These are phyloP conservation scores for Trichoderma brevicompactum DNA, from an alignment of 2,329 filamentous ascomycete genomes.

Conservation along the genomic window DNA sequence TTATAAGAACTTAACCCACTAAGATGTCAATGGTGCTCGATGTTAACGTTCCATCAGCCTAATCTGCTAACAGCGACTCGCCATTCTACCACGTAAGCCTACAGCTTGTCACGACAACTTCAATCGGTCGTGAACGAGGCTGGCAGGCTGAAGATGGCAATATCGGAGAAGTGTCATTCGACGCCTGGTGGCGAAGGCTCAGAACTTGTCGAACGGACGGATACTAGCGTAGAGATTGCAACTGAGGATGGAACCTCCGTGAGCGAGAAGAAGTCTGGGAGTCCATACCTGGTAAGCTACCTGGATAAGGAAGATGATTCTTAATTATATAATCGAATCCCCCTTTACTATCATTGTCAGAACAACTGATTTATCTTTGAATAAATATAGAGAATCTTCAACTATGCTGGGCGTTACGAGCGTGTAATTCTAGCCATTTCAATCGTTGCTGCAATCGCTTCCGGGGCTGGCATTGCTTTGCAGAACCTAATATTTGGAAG, in stretches of 20 bases:
- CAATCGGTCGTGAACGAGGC: background rate
- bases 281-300: conserved; percentile 16
- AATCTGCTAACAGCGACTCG: background rate
- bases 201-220: background rate
- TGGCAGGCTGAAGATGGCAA: conserved; percentile 1
- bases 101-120: background rate
- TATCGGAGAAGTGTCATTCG: background rate
- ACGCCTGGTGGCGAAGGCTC: background rate
- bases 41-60: background rate
- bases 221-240: background rate
- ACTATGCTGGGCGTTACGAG: background rate
- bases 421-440: conserved; percentile 14
- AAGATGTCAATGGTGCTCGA: background rate
- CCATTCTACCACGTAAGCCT: background rate
- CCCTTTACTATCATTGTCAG: too few relatives aligned
- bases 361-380: background rate
- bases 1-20: conserved; percentile 1
- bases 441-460: conserved; percentile 42
- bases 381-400: conserved; percentile 21
- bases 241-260: background rate
- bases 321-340: background rate
- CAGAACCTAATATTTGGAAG: conserved; percentile 47
- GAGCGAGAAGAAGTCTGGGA: conserved; percentile 11
- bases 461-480: conserved; percentile 45
- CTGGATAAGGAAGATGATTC: background rate